phyloP scores from a whole-genome alignment of 768 basidiomycete species.

The Leccinum rimulosum region DNA sequence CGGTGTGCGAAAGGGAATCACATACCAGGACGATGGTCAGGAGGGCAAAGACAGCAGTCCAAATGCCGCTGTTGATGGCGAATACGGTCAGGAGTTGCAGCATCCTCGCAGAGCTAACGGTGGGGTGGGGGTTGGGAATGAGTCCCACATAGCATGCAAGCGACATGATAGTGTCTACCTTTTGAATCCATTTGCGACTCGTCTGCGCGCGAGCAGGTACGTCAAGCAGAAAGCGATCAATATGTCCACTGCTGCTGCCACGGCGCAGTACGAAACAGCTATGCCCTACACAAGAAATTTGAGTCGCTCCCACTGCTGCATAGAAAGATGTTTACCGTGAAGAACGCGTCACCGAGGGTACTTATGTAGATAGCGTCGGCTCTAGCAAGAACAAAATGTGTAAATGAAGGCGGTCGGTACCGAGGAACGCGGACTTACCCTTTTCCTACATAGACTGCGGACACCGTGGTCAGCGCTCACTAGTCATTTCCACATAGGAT shows the following conservation, averaged over 20 bases:
- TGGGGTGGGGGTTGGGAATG: not conserved
- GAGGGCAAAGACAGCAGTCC: slow-evolving; percentile 2
- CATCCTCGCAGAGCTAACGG: not conserved
- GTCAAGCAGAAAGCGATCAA: slow-evolving; percentile 1
- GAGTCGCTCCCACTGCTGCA: not conserved
- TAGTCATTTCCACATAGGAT: not conserved
- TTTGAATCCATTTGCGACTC: slow-evolving; percentile 1
- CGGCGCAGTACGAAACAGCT: slow-evolving; percentile 1
- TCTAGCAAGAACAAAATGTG: not conserved
- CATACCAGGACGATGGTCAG: slow-evolving; percentile 1
- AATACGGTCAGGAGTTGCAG: slow-evolving; percentile 6
- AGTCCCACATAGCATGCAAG: not conserved
- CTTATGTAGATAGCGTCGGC: not conserved
- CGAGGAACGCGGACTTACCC: not conserved
- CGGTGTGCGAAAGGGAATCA: not conserved
- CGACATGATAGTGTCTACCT: not conserved
- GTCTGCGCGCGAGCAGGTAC: slow-evolving; percentile 1
- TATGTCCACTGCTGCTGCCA: slow-evolving; percentile 1
- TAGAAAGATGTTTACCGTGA: not conserved
- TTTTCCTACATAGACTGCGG: slow-evolving; percentile 1
- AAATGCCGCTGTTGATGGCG: slow-evolving; percentile 5
- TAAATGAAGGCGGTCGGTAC: not conserved
- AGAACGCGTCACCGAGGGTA: not conserved
- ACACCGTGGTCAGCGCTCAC: not conserved
- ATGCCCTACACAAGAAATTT: not conserved